A percentile compares a stretch with the other conserved stretches of the same genome.
phyloP scores from a whole-genome alignment of 164 flowering plant genomes.

The Platanus orientalis region DNA sequence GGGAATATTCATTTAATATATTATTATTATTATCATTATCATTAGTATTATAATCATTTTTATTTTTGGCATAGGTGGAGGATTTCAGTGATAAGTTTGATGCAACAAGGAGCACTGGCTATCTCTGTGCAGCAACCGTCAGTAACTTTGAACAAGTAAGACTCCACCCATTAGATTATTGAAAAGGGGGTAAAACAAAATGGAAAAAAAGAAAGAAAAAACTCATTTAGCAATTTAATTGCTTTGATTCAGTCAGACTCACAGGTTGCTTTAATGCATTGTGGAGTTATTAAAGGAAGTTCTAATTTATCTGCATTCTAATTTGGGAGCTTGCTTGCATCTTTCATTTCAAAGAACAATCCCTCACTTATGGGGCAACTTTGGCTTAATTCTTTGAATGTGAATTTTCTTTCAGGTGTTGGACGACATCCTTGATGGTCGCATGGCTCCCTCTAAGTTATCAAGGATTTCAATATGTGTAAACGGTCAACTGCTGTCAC shows the following conservation, averaged over 20 bases:
- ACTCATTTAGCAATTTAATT: neutral
- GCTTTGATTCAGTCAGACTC: no score
- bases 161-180: neutral
- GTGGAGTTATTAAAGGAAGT: neutral
- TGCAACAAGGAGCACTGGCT: constrained; percentile 94
- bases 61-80: constrained; percentile 48
- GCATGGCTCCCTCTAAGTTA: constrained; percentile 38
- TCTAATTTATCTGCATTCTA: neutral
- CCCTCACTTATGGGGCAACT: neutral
- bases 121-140: constrained; percentile 81
- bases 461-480: constrained; percentile 55
- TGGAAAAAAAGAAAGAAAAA: neutral
- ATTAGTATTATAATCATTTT: neutral
- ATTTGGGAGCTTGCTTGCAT: neutral
- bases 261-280: neutral
- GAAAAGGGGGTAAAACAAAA: neutral
- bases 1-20: neutral
- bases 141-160: constrained; percentile 76
- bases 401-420: constrained; percentile 44
- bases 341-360: no score
- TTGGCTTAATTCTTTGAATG: neutral
- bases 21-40: neutral
- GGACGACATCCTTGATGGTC: constrained; percentile 54
- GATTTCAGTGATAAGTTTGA: constrained; percentile 61
- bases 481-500: constrained; percentile 44